Evolutionary conservation across 441 rosid genomes (phyloP).

Genomic region (Adansonia grandidieri): DNA sequence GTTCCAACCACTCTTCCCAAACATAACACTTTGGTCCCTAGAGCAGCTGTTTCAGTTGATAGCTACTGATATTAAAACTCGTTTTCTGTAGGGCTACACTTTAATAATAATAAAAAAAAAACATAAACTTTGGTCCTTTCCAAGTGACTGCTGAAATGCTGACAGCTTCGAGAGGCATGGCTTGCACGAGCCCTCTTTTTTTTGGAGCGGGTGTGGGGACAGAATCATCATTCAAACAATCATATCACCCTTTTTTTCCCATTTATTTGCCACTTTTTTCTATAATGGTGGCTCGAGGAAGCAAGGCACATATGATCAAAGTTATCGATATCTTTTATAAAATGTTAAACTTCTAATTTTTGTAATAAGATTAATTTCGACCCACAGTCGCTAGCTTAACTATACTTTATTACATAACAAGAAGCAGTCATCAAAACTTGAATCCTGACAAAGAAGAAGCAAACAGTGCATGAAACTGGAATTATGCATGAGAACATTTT

Average conservation of each 20-base stretch:
- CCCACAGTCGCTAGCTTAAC: too few species aligned
- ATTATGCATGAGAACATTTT: neutral
- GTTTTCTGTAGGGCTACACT: too few species aligned
- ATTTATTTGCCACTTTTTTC: neutral
- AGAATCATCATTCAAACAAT: neutral
- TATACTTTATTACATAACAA: too few species aligned
- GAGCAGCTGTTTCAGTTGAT: too few species aligned
- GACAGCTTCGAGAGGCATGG: neutral
- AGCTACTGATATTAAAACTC: too few species aligned
- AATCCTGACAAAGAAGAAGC: too few species aligned
- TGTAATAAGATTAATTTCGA: too few species aligned
- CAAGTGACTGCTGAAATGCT: neutral
- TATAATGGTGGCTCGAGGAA: neutral
- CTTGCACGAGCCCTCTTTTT: neutral
- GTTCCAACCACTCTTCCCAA: conserved; percentile 4
- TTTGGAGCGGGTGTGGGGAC: too few species aligned
- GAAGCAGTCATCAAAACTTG: too few species aligned
- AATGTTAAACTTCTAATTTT: too few species aligned
- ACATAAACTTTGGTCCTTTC: neutral
- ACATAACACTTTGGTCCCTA: neutral
- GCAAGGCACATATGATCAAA: neutral
- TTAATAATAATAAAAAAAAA: too few species aligned
- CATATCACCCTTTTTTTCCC: neutral
- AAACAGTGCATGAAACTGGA: too few species aligned
- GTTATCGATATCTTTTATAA: neutral